Percentiles rank a stretch among this genome's conserved stretches.
phyloP scores from a whole-genome alignment of 805 yeast species.

The Schwanniomyces pseudopolymorphus region DNA sequence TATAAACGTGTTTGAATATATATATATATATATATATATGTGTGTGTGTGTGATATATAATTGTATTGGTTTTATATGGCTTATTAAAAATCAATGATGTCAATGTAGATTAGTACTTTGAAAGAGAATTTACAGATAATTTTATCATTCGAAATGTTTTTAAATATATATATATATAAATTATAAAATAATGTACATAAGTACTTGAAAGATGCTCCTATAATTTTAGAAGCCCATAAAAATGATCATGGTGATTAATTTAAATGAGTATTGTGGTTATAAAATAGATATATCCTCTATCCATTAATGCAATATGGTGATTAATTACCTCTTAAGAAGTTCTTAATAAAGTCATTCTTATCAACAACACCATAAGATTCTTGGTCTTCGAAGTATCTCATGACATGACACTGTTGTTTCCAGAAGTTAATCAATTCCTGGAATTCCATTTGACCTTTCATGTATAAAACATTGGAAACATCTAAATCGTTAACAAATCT shows the following conservation, averaged over 20 bases:
- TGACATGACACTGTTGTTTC: slow-evolving; percentile 84
- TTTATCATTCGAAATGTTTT: not conserved
- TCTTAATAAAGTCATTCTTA: slow-evolving; percentile 65
- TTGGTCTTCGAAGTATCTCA: slow-evolving; percentile 76
- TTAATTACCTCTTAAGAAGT: slow-evolving; percentile 65
- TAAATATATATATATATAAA: not conserved
- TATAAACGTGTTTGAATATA: slow-evolving; percentile 4
- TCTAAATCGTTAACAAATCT: slow-evolving; percentile 68
- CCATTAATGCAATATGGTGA: slow-evolving; percentile 1
- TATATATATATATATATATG: slow-evolving; percentile 3
- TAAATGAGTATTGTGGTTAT: not conserved
- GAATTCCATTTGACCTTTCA: slow-evolving; percentile 88
- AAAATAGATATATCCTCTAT: not conserved
- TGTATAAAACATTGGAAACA: slow-evolving; percentile 64
- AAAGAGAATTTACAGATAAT: not conserved
- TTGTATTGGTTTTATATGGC: not conserved
- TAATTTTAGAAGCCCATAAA: not conserved
- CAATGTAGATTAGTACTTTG: too few species aligned
- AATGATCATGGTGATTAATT: not conserved
- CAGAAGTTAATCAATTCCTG: slow-evolving; percentile 86
- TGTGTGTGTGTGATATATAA: not conserved
- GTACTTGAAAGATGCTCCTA: not conserved
- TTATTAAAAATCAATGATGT: not conserved
- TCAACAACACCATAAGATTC: slow-evolving; percentile 53
- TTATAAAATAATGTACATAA: slow-evolving; percentile 1